Evolutionary conservation across 768 basidiomycete genomes (phyloP).

Genomic region (Leccinum variicolor): DNA sequence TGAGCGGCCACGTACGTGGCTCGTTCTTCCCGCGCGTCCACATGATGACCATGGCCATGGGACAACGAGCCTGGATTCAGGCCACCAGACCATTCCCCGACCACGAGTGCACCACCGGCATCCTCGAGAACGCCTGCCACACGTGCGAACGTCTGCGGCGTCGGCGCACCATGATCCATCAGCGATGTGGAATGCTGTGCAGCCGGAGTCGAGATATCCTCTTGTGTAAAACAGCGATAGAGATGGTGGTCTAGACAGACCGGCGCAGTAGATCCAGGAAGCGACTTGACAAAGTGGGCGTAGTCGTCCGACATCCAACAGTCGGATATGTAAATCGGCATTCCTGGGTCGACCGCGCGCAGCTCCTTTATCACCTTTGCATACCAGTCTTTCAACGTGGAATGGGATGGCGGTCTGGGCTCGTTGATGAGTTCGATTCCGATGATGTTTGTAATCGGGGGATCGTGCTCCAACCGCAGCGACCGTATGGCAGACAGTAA

Average conservation of each 20-base stretch:
- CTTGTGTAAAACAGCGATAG: conserved; percentile 72
- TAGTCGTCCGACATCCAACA: conserved; percentile 72
- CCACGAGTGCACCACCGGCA: conserved; percentile 52
- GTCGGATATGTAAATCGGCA: conserved; percentile 75
- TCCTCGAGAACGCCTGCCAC: conserved; percentile 31
- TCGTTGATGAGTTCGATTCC: conserved; percentile 63
- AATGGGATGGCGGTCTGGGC: conserved; percentile 49
- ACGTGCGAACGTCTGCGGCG: conserved; percentile 40
- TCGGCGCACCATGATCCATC: conserved; percentile 36
- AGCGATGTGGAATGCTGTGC: conserved; percentile 52
- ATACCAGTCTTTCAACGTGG: conserved; percentile 62
- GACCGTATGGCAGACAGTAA: conserved; percentile 34
- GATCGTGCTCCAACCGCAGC: conserved; percentile 50
- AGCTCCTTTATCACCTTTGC: conserved; percentile 49
- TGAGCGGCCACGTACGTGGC: conserved; percentile 59
- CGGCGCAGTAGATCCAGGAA: conserved; percentile 33
- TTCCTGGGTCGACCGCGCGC: conserved; percentile 44
- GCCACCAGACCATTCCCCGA: conserved; percentile 80
- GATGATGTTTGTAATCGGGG: conserved; percentile 43
- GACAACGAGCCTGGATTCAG: conserved; percentile 60
- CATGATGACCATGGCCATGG: conserved; percentile 34
- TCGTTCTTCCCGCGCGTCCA: conserved; percentile 39
- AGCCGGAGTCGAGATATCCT: conserved; percentile 53
- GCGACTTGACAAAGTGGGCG: conserved; percentile 46
- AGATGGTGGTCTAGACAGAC: conserved; percentile 78